These are phyloP conservation scores for Populus tremula DNA, from an alignment of 345 rosid genomes.

Conservation along the genomic window DNA sequence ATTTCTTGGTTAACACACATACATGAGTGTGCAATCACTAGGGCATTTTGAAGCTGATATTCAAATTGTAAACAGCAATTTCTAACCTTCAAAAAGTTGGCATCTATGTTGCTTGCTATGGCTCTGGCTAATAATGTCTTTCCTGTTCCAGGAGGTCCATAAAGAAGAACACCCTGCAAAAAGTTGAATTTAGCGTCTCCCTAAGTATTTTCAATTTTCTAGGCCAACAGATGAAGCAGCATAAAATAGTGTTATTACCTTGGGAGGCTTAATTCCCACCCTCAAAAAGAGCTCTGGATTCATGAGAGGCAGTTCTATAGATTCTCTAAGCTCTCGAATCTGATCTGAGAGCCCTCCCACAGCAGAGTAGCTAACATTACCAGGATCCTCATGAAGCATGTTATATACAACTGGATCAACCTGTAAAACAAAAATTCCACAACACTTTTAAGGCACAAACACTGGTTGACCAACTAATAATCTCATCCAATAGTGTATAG, in stretches of 20 bases:
- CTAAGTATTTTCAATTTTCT: background rate
- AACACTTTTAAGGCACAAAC: background rate
- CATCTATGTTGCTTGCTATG: slow-evolving; percentile 97
- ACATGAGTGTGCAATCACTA: background rate
- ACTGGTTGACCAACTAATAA: background rate
- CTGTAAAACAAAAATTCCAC: slow-evolving; percentile 41
- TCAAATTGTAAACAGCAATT: background rate
- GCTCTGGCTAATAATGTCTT: slow-evolving; percentile 97
- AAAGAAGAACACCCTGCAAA: slow-evolving; percentile 91
- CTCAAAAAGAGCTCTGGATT: slow-evolving; percentile 94
- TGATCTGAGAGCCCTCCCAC: slow-evolving; percentile 96
- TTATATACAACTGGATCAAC: slow-evolving; percentile 96
- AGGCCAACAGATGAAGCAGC: background rate
- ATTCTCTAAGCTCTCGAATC: slow-evolving; percentile 91
- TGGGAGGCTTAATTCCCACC: slow-evolving; percentile 97
- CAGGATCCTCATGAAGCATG: slow-evolving; percentile 98
- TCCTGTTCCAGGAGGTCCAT: slow-evolving; percentile 99
- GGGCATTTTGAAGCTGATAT: background rate
- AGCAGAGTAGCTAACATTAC: slow-evolving; percentile 92
- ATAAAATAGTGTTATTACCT: slow-evolving; percentile 29
- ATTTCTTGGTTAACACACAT: background rate
- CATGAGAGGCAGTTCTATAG: slow-evolving; percentile 97
- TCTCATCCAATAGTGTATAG: background rate
- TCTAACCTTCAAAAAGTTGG: slow-evolving; percentile 86
- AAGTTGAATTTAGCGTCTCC: background rate